Evolutionary conservation across 2,329 filamentous ascomycete species (phyloP).

Genomic region (Penicillium corylophilum): DNA sequence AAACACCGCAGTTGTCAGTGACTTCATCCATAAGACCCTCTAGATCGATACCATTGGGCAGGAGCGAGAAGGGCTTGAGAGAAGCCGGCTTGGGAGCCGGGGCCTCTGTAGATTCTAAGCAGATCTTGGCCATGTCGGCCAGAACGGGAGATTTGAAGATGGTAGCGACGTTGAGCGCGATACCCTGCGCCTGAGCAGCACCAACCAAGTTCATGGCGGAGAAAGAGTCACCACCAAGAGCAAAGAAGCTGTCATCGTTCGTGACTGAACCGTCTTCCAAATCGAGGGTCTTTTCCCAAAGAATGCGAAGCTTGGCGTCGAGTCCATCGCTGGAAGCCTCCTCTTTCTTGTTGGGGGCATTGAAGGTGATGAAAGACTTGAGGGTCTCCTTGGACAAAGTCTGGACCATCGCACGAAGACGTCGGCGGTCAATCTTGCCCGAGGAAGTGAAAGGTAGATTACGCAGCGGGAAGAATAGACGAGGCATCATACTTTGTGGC

Average conservation of each 20-base stretch:
- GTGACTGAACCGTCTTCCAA: constrained; percentile 40
- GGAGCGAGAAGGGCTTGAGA: constrained; percentile 29
- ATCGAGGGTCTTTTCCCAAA: constrained; percentile 44
- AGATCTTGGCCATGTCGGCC: constrained; percentile 42
- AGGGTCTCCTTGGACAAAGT: constrained; percentile 34
- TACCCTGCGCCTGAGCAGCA: constrained; percentile 39
- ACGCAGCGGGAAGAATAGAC: constrained; percentile 44
- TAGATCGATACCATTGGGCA: constrained; percentile 21
- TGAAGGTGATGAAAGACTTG: constrained; percentile 30
- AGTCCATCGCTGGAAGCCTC: constrained; percentile 28
- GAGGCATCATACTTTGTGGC: constrained; percentile 47
- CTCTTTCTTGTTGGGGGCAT: constrained; percentile 10
- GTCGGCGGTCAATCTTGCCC: constrained; percentile 44
- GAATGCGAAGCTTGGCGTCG: constrained; percentile 29
- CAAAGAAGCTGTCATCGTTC: constrained; percentile 48
- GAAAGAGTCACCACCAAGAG: constrained; percentile 49
- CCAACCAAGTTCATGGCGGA: constrained; percentile 49
- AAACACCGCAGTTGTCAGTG: constrained; percentile 31
- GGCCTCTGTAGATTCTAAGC: constrained; percentile 10
- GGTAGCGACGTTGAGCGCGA: constrained; percentile 43
- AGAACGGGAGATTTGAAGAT: constrained; percentile 48
- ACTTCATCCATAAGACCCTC: constrained; percentile 30
- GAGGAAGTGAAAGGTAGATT: constrained; percentile 44
- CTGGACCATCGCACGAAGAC: constrained; percentile 39
- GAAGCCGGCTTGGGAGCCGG: background rate